Percentiles rank a stretch among this genome's conserved stretches.
Evolutionary conservation across 2,329 filamentous ascomycete genomes (phyloP).

Genomic region (Verruconis gallopava): DNA sequence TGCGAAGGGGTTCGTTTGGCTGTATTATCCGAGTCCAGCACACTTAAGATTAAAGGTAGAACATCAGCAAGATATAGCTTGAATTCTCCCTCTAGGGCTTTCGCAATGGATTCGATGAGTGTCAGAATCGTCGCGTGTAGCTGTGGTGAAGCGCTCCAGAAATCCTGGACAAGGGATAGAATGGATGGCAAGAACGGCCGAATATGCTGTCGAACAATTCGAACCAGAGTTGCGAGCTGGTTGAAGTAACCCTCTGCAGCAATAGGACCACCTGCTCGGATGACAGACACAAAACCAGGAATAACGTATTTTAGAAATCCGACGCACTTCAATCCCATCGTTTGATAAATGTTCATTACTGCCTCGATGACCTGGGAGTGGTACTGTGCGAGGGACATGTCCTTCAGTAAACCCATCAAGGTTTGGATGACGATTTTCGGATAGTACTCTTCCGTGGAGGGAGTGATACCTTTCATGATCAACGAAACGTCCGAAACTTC

Average conservation of each 20-base stretch:
- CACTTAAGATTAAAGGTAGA: slow-evolving; percentile 84
- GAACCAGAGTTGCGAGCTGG: slow-evolving; percentile 82
- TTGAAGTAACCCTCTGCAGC: slow-evolving; percentile 95
- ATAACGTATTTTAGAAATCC: slow-evolving; percentile 90
- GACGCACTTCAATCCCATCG: slow-evolving; percentile 88
- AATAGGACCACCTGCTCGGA: slow-evolving; percentile 63
- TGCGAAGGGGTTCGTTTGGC: slow-evolving; percentile 70
- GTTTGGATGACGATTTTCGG: slow-evolving; percentile 97
- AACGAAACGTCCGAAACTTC: slow-evolving; percentile 82
- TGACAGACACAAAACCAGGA: slow-evolving; percentile 82
- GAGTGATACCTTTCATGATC: slow-evolving; percentile 94
- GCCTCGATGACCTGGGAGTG: slow-evolving; percentile 92
- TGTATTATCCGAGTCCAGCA: slow-evolving; percentile 74
- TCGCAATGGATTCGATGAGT: slow-evolving; percentile 84
- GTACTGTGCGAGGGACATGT: slow-evolving; percentile 77
- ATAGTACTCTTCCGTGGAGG: slow-evolving; percentile 96
- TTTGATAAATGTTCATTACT: slow-evolving; percentile 98
- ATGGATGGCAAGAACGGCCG: slow-evolving; percentile 80
- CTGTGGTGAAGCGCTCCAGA: slow-evolving; percentile 70
- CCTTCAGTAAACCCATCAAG: slow-evolving; percentile 79
- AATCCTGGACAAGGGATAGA: slow-evolving; percentile 73
- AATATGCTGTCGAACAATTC: slow-evolving; percentile 93
- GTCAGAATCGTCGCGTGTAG: slow-evolving; percentile 85
- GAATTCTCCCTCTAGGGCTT: slow-evolving; percentile 92
- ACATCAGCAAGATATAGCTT: slow-evolving; percentile 86